These are phyloP conservation scores for Stereocaulon alpinum DNA, from an alignment of 495 filamentous ascomycete genomes.

Conservation along the genomic window DNA sequence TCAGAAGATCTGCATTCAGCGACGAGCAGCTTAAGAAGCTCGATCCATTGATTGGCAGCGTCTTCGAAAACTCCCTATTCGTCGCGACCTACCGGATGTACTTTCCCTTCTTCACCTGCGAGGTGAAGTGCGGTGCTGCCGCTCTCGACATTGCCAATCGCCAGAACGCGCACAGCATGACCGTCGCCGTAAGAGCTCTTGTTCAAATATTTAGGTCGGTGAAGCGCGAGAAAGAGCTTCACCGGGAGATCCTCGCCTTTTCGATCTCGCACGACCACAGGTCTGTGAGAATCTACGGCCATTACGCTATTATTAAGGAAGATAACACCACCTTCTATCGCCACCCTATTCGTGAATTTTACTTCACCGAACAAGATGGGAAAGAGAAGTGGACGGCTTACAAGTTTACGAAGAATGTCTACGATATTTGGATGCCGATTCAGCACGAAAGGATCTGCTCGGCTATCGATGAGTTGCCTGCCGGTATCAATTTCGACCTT, in stretches of 20 bases:
- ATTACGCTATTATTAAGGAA: constrained; percentile 25
- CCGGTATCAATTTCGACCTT: background rate
- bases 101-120: constrained; percentile 34
- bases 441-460: constrained; percentile 26
- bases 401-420: constrained; percentile 32
- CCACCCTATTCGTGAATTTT: constrained; percentile 26
- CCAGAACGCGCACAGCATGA: constrained; percentile 32
- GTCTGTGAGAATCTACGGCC: constrained; percentile 23
- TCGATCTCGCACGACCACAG: constrained; percentile 38
- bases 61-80: constrained; percentile 24
- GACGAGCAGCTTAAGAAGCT: constrained; percentile 34
- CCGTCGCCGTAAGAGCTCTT: constrained; percentile 25
- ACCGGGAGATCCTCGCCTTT: constrained; percentile 37
- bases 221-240: constrained; percentile 30
- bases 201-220: constrained; percentile 25
- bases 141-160: constrained; percentile 31
- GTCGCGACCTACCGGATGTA: constrained; percentile 33
- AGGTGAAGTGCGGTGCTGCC: constrained; percentile 30
- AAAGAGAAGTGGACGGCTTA: constrained; percentile 31
- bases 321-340: constrained; percentile 20
- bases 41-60: constrained; percentile 27
- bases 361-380: constrained; percentile 26
- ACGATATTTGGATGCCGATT: constrained; percentile 31
- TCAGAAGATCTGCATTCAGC: constrained; percentile 33
- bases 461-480: constrained; percentile 32